phyloP scores from a whole-genome alignment of 1,284 basidiomycete genomes.

The Naganishia sp. region DNA sequence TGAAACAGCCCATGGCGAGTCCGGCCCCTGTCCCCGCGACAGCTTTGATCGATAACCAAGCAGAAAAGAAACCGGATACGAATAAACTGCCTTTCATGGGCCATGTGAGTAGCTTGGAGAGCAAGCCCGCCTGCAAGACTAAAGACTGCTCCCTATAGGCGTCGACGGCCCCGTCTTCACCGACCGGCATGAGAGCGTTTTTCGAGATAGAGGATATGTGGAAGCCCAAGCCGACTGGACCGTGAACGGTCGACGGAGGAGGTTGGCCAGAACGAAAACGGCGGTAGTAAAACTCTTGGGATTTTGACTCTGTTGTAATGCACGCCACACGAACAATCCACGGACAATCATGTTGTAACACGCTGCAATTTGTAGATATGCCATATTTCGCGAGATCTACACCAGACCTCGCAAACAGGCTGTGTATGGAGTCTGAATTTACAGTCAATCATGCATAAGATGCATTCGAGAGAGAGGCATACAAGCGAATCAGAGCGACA shows the following conservation, averaged over 20 bases:
- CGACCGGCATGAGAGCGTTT: constrained; percentile 17
- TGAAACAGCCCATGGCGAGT: background rate
- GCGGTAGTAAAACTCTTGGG: no score
- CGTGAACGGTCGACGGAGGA: no score
- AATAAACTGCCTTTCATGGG: constrained; percentile 24
- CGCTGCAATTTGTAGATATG: no score
- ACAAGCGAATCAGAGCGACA: background rate
- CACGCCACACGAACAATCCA: no score
- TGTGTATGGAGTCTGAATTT: no score
- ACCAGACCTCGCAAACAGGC: no score
- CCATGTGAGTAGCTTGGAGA: constrained; percentile 1
- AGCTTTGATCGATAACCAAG: background rate
- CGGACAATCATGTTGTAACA: no score
- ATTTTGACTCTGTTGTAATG: no score
- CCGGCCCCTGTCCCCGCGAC: background rate
- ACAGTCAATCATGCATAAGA: no score
- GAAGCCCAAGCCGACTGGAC: background rate
- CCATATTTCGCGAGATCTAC: no score
- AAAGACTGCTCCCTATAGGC: background rate
- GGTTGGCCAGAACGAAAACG: no score
- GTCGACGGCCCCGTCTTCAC: constrained; percentile 24
- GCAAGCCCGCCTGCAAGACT: background rate
- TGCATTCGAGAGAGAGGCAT: background rate
- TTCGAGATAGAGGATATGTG: constrained; percentile 22
- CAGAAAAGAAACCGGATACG: no score